Base-by-base conservation (phyloP, 129 eudicot genomes). In the Oenanthe sinensis region DNA sequence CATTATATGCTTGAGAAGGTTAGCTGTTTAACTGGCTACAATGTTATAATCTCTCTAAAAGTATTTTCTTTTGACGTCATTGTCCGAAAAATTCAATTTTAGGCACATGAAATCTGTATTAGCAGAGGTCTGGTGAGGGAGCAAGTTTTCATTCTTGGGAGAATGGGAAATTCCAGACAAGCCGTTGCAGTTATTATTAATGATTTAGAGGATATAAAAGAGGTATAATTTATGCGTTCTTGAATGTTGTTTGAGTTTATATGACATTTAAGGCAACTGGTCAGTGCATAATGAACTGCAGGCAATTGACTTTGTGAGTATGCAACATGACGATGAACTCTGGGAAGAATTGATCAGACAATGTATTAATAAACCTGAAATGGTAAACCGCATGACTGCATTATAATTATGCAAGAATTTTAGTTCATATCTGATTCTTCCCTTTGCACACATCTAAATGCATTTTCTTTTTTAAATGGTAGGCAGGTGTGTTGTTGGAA, bases 1-100 rank as follows among this genome's bases (percentile, higher is more conserved):
- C 99, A 95, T 82, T 95, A 95, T 82, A 95, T 79, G 84, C 90
- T 95, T 54, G 99, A 95, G 82, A 95, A 95, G 99, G 99, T 91
- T 71, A 70, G 82, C 74, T n/a, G 47, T 84, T 24, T 68, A 40
- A 50, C 67, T 47, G 65, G 71, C 58, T 80, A 3, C 19, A 76
- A 43, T 58, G 17, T 46, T 75, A 8, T n/a, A 6, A 43, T 58
- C 58, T 58, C 58, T 58, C 2, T 46, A 52, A 71, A 52, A 26
- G 22, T 69, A 65, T 67, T 40, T 28, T 48, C 39, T 83, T 82
- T 74, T 79, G 40, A 81, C 72, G 45, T 80, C 26, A 75, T 80
- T 54, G 43, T 69, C 69, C 62, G 47, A 39, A 22, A 58, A 76
- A 81, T 63, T 71, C 52, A 60, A 63, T 83, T 39, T 74, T 91